A percentile compares a stretch with the other conserved stretches of the same genome.
These are phyloP conservation scores for Arabidopsis suecica DNA, from an alignment of 345 rosid genomes.

Conservation along the genomic window DNA sequence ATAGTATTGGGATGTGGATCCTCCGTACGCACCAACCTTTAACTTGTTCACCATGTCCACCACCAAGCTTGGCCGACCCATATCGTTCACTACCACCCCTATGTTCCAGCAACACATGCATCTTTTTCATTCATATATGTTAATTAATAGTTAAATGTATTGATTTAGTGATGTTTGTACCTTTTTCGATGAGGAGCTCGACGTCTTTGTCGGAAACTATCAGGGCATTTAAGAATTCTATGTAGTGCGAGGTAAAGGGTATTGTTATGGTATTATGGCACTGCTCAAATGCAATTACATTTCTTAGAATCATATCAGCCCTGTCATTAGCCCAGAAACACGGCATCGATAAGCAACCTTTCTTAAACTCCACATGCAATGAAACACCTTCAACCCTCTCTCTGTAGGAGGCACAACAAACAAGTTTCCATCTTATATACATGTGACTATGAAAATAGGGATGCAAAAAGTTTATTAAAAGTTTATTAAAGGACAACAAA, in stretches of 20 bases:
- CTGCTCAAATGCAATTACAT: conserved; percentile 18
- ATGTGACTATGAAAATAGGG: too few species aligned
- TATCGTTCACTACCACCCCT: neutral
- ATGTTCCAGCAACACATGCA: neutral
- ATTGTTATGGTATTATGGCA: neutral
- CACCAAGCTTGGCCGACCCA: conserved; percentile 9
- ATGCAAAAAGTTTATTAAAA: too few species aligned
- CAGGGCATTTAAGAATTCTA: conserved; percentile 2
- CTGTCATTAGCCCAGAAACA: neutral
- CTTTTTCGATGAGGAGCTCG: neutral
- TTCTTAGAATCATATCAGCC: neutral
- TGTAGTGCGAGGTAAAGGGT: conserved; percentile 8
- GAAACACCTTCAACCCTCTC: neutral
- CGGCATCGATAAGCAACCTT: neutral
- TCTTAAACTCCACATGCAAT: conserved; percentile 8
- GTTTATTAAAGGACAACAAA: too few species aligned
- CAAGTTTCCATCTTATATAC: too few species aligned
- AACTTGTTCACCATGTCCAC: conserved; percentile 4
- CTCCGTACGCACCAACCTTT: neutral
- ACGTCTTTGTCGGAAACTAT: conserved; percentile 5
- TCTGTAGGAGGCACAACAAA: too few species aligned
- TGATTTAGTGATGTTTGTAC: neutral
- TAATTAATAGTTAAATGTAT: neutral
- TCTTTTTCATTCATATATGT: neutral
- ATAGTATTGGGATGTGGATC: neutral